Evolutionary conservation across 257 asterid species (phyloP), one percentile per base, ranked within the genome.

Genomic region (Lithospermum erythrorhizon): DNA sequence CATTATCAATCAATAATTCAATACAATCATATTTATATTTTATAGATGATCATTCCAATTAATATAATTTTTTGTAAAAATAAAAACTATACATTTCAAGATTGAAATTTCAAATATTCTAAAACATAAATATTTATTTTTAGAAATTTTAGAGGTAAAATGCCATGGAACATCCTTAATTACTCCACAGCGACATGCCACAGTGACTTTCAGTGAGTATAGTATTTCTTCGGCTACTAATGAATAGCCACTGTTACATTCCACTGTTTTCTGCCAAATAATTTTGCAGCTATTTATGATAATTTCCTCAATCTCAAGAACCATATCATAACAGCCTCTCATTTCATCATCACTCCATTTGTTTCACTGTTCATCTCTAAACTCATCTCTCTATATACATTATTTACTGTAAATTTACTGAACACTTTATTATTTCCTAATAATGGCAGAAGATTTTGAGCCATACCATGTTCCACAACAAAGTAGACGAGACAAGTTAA

Each of bases 381-480:
- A 54, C 2, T 59, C 22, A 5, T n/a, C 21, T 49, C 65, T 61
- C 20, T 62, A 41, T 65, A 35, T 61, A 21, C 47, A 20, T 30
- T 30, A 6, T 15, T 35, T 27, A 27, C 32, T 41, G 18, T 16
- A 16, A 17, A 4, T 6, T 49, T 63, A 17, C 62, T 6, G 57
- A 2, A 35, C 4, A 47, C 11, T 21, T 8, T 32, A 0, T 27
- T 27, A n/a, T 19, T 66, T 67, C 66, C 70, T 65, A 79, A 91
- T 91, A 27, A 27, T 27, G 98, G 95, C 95, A 32, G 96, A 91
- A 55, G 83, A 90, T 62, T 86, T 78, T 69, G 94, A 81, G 53
- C 79, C 87, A 7, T 86, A 75, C 68, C 98, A 91, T 72, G 95
- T 91, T 70, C 98, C 98, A 45, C 98, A 91, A 58, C 96, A 88